A percentile compares a stretch with the other conserved stretches of the same genome.
These are phyloP conservation scores for Eremochloa ophiuroides DNA, from an alignment of 176 grass and related monocot genomes.

Conservation along the genomic window DNA sequence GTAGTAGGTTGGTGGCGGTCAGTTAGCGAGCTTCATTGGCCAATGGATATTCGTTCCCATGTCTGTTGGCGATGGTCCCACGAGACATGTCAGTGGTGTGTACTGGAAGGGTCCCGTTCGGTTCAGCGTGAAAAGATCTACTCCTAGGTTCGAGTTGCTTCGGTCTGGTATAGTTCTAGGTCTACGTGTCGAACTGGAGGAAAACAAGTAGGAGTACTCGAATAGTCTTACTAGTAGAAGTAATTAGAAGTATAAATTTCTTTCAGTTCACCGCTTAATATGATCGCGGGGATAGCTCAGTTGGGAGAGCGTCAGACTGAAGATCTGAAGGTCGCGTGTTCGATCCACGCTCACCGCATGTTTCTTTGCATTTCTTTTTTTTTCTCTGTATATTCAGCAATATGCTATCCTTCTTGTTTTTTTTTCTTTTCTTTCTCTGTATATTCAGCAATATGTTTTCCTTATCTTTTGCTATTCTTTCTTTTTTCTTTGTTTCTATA, in stretches of 20 bases:
- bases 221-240: too few species aligned
- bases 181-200: too few species aligned
- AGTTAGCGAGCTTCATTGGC: conserved; percentile 1
- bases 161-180: not conserved
- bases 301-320: conserved; percentile 99
- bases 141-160: too few species aligned
- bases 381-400: not conserved
- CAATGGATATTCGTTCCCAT: conserved; percentile 7
- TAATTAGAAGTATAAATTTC: too few species aligned
- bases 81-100: conserved; percentile 12
- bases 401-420: too few species aligned
- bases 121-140: not conserved
- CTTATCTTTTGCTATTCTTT: too few species aligned
- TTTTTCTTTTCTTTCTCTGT: not conserved
- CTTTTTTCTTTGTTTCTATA: too few species aligned
- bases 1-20: conserved; percentile 9
- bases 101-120: not conserved
- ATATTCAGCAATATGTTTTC: not conserved
- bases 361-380: too few species aligned
- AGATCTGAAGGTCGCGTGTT: conserved; percentile 99
- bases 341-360: conserved; percentile 79
- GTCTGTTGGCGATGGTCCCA: conserved; percentile 15
- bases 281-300: conserved; percentile 80
- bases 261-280: too few species aligned
- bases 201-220: too few species aligned